A percentile compares a stretch with the other conserved stretches of the same genome.
phyloP scores from a whole-genome alignment of 257 asterid species.

The Fraxinus americana region DNA sequence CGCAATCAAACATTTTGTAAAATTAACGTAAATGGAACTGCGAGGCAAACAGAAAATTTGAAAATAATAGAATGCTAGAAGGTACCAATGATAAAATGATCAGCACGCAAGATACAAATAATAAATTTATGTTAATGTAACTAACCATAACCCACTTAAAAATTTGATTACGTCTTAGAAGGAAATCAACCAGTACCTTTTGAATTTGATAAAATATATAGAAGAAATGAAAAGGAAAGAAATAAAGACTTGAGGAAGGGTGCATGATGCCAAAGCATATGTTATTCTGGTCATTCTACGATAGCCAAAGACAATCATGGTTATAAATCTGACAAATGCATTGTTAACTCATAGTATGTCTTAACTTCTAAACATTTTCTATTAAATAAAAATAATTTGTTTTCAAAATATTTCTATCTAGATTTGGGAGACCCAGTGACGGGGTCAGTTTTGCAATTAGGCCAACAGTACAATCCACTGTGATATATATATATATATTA shows the following conservation, averaged over 20 bases:
- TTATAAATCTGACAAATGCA: neutral
- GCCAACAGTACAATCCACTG: neutral
- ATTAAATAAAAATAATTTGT: neutral
- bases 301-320: neutral
- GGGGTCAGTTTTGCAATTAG: neutral
- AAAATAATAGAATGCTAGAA: slow-evolving; percentile 17
- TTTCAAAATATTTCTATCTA: neutral
- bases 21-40: slow-evolving; percentile 47
- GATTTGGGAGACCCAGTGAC: neutral
- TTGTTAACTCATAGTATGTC: neutral
- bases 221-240: neutral
- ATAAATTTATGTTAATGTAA: neutral
- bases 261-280: neutral
- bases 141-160: neutral
- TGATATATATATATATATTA: neutral
- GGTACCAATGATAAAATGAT: slow-evolving; percentile 9
- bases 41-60: slow-evolving; percentile 28
- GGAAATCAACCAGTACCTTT: neutral
- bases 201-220: neutral
- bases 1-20: slow-evolving; percentile 73
- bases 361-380: neutral
- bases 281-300: neutral
- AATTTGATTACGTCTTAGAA: neutral
- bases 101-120: neutral
- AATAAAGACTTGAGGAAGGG: neutral